phyloP scores from a whole-genome alignment of 306 rosid species.

The Dalbergia oliveri region DNA sequence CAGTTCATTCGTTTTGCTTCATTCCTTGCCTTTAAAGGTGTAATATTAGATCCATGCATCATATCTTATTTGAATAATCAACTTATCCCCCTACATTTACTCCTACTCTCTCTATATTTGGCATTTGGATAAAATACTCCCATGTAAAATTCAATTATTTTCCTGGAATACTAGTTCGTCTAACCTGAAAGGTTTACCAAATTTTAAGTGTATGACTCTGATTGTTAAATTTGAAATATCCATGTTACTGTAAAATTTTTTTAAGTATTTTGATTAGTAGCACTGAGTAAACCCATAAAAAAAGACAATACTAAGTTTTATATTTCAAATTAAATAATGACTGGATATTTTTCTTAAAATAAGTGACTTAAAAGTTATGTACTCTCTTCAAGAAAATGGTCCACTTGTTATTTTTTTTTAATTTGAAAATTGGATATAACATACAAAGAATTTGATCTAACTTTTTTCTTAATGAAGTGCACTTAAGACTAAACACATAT shows the following conservation, averaged over 20 bases:
- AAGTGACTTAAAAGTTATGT: no score
- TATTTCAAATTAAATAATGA: no score
- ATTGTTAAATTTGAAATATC: background rate
- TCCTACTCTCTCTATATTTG: background rate
- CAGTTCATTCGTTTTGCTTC: slow-evolving; percentile 9
- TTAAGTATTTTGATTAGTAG: background rate
- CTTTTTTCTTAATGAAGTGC: background rate
- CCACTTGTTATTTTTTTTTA: no score
- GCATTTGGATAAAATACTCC: no score
- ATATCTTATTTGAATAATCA: background rate
- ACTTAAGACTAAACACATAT: no score
- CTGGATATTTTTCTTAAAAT: no score
- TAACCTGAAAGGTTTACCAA: background rate
- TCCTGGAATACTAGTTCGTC: slow-evolving; percentile 9
- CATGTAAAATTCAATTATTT: background rate
- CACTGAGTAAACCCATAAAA: background rate
- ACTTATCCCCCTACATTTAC: background rate
- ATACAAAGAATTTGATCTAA: no score
- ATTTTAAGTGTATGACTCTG: background rate
- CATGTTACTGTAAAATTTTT: background rate
- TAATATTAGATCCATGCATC: no score
- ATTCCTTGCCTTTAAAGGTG: background rate
- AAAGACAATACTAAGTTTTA: no score
- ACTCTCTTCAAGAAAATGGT: no score
- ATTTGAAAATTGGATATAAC: no score